A percentile compares a stretch with the other conserved stretches of the same genome.
Evolutionary conservation across 2,329 filamentous ascomycete genomes (phyloP).

Genomic region (Fusarium sp.): DNA sequence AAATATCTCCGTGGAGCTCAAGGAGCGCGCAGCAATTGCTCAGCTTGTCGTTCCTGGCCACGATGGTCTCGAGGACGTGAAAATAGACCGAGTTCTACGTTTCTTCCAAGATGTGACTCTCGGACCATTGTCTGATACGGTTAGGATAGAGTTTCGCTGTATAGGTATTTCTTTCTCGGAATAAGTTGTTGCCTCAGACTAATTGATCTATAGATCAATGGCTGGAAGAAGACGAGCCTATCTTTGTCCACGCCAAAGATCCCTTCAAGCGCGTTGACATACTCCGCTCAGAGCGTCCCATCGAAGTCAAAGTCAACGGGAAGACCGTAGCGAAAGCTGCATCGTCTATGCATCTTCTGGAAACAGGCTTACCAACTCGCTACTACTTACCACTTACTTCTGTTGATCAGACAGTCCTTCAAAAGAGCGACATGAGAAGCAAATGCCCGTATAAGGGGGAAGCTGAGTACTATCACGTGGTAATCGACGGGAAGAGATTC

Average conservation of each 20-base stretch:
- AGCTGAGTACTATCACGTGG: slow-evolving; percentile 72
- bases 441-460: slow-evolving; percentile 77
- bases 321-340: slow-evolving; percentile 61
- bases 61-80: slow-evolving; percentile 44
- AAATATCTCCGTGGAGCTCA: slow-evolving; percentile 45
- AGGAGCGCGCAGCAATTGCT: slow-evolving; percentile 48
- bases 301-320: slow-evolving; percentile 65
- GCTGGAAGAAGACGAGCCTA: slow-evolving; percentile 69
- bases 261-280: slow-evolving; percentile 76
- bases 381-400: slow-evolving; percentile 70
- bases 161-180: slow-evolving; percentile 47
- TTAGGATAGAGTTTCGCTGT: slow-evolving; percentile 54
- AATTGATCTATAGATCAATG: slow-evolving; percentile 51
- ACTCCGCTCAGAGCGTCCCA: slow-evolving; percentile 64
- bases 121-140: slow-evolving; percentile 51
- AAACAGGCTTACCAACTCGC: slow-evolving; percentile 70
- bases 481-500: slow-evolving; percentile 58
- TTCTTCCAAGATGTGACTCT: slow-evolving; percentile 57
- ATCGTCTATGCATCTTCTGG: slow-evolving; percentile 67
- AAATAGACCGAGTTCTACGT: slow-evolving; percentile 54
- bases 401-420: slow-evolving; percentile 61
- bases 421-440: slow-evolving; percentile 65
- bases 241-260: slow-evolving; percentile 75
- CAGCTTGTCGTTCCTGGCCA: slow-evolving; percentile 50
- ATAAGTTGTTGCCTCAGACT: neutral